These are phyloP conservation scores for Rutstroemia sp. DNA, from an alignment of 2,329 filamentous ascomycete species.

Conservation along the genomic window DNA sequence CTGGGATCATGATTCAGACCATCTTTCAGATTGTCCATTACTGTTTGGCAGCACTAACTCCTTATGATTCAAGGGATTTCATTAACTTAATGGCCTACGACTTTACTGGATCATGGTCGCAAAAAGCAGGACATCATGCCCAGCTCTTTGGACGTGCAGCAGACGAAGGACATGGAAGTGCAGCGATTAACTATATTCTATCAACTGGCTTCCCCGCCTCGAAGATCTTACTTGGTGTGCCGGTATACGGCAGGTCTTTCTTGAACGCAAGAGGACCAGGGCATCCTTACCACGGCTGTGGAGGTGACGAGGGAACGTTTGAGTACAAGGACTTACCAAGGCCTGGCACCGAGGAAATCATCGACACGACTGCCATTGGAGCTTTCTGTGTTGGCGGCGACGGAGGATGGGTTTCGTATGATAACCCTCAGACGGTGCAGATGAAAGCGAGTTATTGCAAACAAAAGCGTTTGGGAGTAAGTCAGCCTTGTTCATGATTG, in stretches of 20 bases:
- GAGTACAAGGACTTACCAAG: constrained; percentile 66
- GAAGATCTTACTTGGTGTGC: constrained; percentile 70
- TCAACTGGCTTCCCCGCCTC: constrained; percentile 57
- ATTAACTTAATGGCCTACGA: constrained; percentile 79
- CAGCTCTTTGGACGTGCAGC: constrained; percentile 54
- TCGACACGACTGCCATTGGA: constrained; percentile 61
- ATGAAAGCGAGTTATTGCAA: constrained; percentile 69
- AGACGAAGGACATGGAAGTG: constrained; percentile 58
- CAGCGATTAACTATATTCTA: constrained; percentile 58
- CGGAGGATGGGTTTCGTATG: constrained; percentile 73
- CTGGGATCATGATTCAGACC: not conserved
- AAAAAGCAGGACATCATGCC: constrained; percentile 64
- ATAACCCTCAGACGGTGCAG: constrained; percentile 68
- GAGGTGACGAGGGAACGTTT: constrained; percentile 62
- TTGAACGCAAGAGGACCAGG: constrained; percentile 57
- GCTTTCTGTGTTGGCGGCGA: constrained; percentile 67
- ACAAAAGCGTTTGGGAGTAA: constrained; percentile 58
- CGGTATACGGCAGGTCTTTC: constrained; percentile 70
- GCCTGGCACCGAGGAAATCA: constrained; percentile 52
- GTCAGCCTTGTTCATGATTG: constrained; percentile 4
- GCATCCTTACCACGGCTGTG: constrained; percentile 47
- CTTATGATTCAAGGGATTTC: constrained; percentile 41
- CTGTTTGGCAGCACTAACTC: not conserved
- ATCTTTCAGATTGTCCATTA: not conserved
- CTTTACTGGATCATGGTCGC: constrained; percentile 65